Conservation (phyloP, 768 basidiomycete species). For the Pisolithus tinctorius region DNA sequence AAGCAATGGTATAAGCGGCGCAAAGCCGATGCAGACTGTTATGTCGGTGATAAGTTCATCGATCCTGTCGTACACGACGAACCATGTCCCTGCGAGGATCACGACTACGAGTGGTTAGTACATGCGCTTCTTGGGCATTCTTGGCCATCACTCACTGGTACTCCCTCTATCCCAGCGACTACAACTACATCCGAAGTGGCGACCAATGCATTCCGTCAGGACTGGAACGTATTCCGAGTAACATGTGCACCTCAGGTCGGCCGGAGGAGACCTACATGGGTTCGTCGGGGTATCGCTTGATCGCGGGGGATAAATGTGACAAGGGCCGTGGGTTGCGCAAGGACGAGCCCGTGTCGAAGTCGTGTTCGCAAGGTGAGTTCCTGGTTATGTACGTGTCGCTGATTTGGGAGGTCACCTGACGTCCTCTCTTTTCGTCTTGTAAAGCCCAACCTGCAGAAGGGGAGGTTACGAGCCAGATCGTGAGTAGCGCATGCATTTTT, state of each 20-base stretch:
- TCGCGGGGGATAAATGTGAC: constrained; percentile 88
- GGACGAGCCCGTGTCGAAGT: constrained; percentile 64
- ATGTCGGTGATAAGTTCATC: constrained; percentile 81
- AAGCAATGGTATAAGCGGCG: constrained; percentile 93
- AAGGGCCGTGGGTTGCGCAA: constrained; percentile 51
- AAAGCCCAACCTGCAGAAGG: constrained; percentile 79
- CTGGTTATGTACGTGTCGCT: neutral
- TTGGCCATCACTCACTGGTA: neutral
- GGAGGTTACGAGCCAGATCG: constrained; percentile 65
- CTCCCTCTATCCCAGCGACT: constrained; percentile 52
- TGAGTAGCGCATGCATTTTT: constrained; percentile 29
- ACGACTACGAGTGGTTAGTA: constrained; percentile 88
- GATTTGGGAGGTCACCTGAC: neutral
- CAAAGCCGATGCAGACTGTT: constrained; percentile 79
- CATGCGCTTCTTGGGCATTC: neutral
- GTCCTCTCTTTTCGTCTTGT: neutral
- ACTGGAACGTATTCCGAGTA: constrained; percentile 80
- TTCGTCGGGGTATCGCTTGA: constrained; percentile 86
- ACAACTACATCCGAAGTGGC: constrained; percentile 75
- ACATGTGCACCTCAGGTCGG: constrained; percentile 48
- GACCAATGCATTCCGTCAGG: constrained; percentile 77
- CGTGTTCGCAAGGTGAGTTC: constrained; percentile 65
- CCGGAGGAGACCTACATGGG: constrained; percentile 66
- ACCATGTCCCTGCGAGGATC: constrained; percentile 73
- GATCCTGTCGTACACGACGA: constrained; percentile 85